Base-by-base conservation (phyloP, 257 asterid species). In the Ophiorrhiza pumila region DNA sequence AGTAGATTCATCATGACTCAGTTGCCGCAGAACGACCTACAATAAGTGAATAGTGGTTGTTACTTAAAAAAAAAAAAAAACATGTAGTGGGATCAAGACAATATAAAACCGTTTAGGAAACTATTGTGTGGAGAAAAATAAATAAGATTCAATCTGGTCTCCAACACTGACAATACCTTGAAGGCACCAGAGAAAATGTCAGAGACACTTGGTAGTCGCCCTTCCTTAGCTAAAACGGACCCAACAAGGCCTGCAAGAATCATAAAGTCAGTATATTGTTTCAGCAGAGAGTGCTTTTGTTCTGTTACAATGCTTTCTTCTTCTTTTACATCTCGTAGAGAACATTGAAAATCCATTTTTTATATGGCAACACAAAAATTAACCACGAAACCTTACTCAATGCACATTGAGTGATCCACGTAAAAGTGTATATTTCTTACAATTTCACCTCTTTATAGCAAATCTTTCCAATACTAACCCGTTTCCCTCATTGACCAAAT, bases 161-260 rank as follows among this genome's bases (percentile, higher is more conserved):
- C 73, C 50, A 67, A 79, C 22, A 43, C 39, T 27, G 58, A 73
- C 46, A 66, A 71, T 72, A 95, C 99, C 97, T 90, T 95, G 49
- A 82, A 85, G 70, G 96, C 95, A 68, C 96, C 91, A 10, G 94
- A 83, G 74, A 86, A 61, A 59, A 88, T 74, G 76, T 88, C 96
- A 55, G 95, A 78, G 27, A 87, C 83, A 63, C 29, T 71, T 45
- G 94, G 73, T 59, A 84, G 1, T 37, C 89, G 84, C 42, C 93
- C 98, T 77, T 92, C 97, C 76, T 86, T 89, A 62, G 91, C 91
- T 78, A 91, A 87, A 80, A 87, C 82, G 1, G 99, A 87, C 63
- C 96, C 96, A 75, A 88, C 87, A 68, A 92, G 78, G 76, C 98
- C 99, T 95, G 87, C 85, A 81, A 41, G 71, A 62, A 43, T 56